phyloP scores from a whole-genome alignment of 306 rosid species.

The Quercus wislizeni region DNA sequence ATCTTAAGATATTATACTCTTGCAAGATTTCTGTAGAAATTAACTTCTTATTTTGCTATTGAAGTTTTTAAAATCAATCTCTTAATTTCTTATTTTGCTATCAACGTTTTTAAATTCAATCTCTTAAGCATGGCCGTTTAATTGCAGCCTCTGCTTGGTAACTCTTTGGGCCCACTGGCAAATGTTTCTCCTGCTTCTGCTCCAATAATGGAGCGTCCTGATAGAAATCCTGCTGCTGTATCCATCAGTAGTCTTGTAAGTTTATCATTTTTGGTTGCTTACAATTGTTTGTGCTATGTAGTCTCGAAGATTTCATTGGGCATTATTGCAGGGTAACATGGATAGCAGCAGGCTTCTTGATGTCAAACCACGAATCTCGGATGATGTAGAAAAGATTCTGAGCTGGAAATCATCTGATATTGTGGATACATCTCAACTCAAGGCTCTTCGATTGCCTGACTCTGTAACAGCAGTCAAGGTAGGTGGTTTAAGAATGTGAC shows the following conservation, averaged over 20 bases:
- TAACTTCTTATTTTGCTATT: not conserved
- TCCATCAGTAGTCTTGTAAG: constrained; percentile 40
- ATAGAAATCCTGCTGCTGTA: constrained; percentile 37
- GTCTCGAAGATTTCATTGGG: not conserved
- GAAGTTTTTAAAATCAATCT: not conserved
- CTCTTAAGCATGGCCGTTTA: not conserved
- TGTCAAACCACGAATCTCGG: constrained; percentile 41
- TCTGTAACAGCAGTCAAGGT: constrained; percentile 37
- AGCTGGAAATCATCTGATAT: constrained; percentile 41
- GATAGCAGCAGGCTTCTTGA: constrained; percentile 44
- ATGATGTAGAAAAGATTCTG: constrained; percentile 34
- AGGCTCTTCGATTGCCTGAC: constrained; percentile 37
- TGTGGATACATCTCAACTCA: constrained; percentile 36
- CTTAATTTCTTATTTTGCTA: not conserved
- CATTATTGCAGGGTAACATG: constrained; percentile 29
- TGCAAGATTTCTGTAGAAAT: not conserved
- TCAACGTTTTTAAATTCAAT: not conserved
- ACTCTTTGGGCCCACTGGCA: constrained; percentile 35
- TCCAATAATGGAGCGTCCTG: constrained; percentile 32
- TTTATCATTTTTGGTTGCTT: constrained; percentile 1
- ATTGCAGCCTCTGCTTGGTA: constrained; percentile 43
- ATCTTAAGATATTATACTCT: not conserved
- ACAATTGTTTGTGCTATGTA: not conserved
- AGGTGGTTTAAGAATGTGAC: constrained; percentile 4
- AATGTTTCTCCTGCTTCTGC: constrained; percentile 27